Percentiles rank a stretch among this genome's conserved stretches.
Evolutionary conservation across 352 stramenopile species (phyloP).

Genomic region (Elongisporangium undulatum): DNA sequence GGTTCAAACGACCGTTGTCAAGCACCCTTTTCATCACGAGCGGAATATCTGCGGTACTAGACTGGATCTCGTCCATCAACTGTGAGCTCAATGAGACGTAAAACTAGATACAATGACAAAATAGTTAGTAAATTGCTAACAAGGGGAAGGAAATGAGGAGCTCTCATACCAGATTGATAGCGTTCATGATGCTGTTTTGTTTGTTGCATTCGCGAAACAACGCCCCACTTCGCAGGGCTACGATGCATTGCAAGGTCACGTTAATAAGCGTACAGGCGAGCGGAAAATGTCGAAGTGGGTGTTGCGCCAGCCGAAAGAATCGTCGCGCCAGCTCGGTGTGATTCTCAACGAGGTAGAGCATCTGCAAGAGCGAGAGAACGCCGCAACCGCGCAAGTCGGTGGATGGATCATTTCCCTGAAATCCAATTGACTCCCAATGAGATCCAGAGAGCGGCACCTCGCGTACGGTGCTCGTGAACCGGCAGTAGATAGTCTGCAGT

Average conservation of each 20-base stretch:
- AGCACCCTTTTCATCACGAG: constrained; percentile 57
- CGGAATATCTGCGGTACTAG: constrained; percentile 39
- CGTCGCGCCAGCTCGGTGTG: constrained; percentile 45
- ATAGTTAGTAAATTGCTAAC: neutral
- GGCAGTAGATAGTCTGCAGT: constrained; percentile 65
- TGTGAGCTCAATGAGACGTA: constrained; percentile 33
- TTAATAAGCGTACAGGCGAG: constrained; percentile 77
- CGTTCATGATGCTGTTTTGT: constrained; percentile 40
- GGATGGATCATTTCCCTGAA: constrained; percentile 84
- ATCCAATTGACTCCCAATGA: constrained; percentile 88
- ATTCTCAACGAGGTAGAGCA: constrained; percentile 72
- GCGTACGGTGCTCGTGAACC: constrained; percentile 22
- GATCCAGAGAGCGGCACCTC: constrained; percentile 48
- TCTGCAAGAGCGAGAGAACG: constrained; percentile 82
- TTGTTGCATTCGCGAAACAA: constrained; percentile 73
- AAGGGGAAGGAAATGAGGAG: neutral
- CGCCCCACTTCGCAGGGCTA: constrained; percentile 56
- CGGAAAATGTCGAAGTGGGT: constrained; percentile 63
- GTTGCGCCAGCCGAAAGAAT: constrained; percentile 44
- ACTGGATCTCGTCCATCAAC: constrained; percentile 40
- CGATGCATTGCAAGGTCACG: constrained; percentile 60
- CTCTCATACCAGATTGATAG: constrained; percentile 42
- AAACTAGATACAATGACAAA: constrained; percentile 22
- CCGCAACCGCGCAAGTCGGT: constrained; percentile 86
- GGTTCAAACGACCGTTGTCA: constrained; percentile 30